A percentile compares a stretch with the other conserved stretches of the same genome.
phyloP scores from a whole-genome alignment of 768 basidiomycete genomes.

The Flagelloscypha sp. region DNA sequence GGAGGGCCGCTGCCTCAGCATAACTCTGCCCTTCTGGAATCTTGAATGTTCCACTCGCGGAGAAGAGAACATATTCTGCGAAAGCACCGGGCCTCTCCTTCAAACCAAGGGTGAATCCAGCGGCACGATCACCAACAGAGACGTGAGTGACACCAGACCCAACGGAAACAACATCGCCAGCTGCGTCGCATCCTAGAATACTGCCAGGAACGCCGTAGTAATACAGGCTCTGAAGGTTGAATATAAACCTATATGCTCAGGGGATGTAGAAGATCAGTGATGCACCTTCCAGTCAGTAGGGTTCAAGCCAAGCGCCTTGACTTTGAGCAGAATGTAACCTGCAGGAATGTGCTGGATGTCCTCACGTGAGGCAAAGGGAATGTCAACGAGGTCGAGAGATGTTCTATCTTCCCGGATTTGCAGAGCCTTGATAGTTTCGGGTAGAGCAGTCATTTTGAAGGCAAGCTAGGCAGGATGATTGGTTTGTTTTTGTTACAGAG shows the following conservation, averaged over 20 bases:
- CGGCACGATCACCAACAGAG: constrained; percentile 7
- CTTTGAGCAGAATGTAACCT: too few relatives aligned
- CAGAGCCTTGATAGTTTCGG: constrained; percentile 4
- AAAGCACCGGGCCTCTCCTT: too few relatives aligned
- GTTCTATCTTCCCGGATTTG: constrained; percentile 1
- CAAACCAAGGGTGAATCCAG: constrained; percentile 4
- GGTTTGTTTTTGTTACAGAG: too few relatives aligned
- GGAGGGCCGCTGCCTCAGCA: constrained; percentile 2
- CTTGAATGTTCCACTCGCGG: constrained; percentile 2
- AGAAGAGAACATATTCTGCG: constrained; percentile 5
- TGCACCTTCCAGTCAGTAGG: constrained; percentile 4
- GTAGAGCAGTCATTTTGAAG: too few relatives aligned
- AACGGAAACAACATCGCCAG: constrained; percentile 9
- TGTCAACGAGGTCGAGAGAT: neutral
- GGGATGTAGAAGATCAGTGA: too few relatives aligned
- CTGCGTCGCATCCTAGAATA: constrained; percentile 4
- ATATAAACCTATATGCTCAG: too few relatives aligned
- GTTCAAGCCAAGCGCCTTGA: constrained; percentile 2
- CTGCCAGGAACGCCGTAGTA: neutral
- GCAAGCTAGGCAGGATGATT: too few relatives aligned
- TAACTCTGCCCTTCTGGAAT: constrained; percentile 1
- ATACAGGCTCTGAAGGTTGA: constrained; percentile 1
- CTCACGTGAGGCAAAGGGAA: constrained; percentile 1
- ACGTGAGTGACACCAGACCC: constrained; percentile 5
- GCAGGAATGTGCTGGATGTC: constrained; percentile 1